Evolutionary conservation across 139 green algal genomes (phyloP).

Genomic region (Yamagishiella unicocca): DNA sequence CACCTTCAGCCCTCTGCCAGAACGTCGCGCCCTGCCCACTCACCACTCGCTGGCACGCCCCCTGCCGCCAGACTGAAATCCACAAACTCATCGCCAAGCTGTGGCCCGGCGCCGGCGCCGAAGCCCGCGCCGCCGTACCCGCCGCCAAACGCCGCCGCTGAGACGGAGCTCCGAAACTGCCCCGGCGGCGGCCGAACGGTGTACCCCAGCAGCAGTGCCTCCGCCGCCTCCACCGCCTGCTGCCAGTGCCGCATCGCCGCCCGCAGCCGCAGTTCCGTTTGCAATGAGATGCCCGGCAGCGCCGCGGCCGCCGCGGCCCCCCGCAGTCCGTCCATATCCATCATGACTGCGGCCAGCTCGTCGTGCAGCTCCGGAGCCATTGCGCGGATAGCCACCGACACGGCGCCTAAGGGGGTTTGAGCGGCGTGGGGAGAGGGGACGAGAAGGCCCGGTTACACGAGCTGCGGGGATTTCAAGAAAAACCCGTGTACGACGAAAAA

Average conservation of each 20-base stretch:
- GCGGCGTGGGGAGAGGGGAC: background rate
- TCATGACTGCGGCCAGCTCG: constrained; percentile 53
- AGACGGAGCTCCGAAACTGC: background rate
- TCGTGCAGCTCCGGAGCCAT: constrained; percentile 53
- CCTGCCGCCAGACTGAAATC: constrained; percentile 6
- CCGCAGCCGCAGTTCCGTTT: constrained; percentile 37
- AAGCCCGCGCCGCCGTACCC: background rate
- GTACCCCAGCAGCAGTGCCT: constrained; percentile 15
- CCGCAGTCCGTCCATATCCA: constrained; percentile 35
- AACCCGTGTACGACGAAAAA: too few relatives aligned
- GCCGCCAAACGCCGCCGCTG: constrained; percentile 13
- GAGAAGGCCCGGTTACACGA: too few relatives aligned
- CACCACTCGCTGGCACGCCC: constrained; percentile 5
- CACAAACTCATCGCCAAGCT: constrained; percentile 43
- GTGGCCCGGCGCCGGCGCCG: background rate
- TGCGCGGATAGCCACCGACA: constrained; percentile 37
- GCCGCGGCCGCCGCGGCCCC: constrained; percentile 48
- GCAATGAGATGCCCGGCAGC: constrained; percentile 49
- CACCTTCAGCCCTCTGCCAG: too few relatives aligned
- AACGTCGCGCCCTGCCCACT: too few relatives aligned
- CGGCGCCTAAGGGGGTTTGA: constrained; percentile 11
- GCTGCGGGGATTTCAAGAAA: too few relatives aligned
- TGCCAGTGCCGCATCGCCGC: constrained; percentile 38
- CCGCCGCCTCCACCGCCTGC: constrained; percentile 41
- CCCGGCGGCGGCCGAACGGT: constrained; percentile 11